Evolutionary conservation across 2,329 filamentous ascomycete genomes (phyloP).

Genomic region (Penicillium palitans): DNA sequence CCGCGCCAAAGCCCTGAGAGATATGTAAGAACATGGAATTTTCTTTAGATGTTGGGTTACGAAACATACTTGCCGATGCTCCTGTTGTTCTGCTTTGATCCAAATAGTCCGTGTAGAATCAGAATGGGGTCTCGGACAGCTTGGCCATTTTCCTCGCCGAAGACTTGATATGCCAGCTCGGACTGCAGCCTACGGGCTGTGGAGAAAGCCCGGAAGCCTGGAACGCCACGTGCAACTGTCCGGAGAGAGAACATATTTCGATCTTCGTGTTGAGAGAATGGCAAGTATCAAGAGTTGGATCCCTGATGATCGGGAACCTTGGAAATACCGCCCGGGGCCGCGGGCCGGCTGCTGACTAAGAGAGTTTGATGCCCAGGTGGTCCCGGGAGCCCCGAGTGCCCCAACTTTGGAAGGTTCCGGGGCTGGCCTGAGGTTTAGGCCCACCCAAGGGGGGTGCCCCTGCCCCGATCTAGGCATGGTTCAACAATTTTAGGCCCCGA

Average conservation of each 20-base stretch:
- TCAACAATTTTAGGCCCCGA: too few species aligned
- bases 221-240: conserved; percentile 6
- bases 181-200: conserved; percentile 29
- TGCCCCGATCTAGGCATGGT: too few species aligned
- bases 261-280: neutral
- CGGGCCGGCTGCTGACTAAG: conserved; percentile 15
- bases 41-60: too few species aligned
- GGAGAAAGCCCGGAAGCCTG: conserved; percentile 33
- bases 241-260: conserved; percentile 14
- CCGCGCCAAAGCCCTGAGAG: conserved; percentile 66
- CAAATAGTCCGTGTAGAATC: conserved; percentile 90
- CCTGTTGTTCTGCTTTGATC: conserved; percentile 92
- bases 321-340: neutral
- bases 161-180: conserved; percentile 40
- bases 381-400: too few species aligned
- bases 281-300: neutral
- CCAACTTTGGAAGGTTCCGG: too few species aligned
- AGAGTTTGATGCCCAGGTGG: too few species aligned
- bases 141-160: conserved; percentile 37
- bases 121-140: conserved; percentile 64
- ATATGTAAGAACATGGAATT: neutral
- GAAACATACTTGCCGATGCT: conserved; percentile 82
- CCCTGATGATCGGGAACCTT: neutral
- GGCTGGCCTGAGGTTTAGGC: too few species aligned
- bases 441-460: too few species aligned